A percentile compares a stretch with the other conserved stretches of the same genome.
Evolutionary conservation across 345 rosid species (phyloP).

Genomic region (Pistacia atlantica): DNA sequence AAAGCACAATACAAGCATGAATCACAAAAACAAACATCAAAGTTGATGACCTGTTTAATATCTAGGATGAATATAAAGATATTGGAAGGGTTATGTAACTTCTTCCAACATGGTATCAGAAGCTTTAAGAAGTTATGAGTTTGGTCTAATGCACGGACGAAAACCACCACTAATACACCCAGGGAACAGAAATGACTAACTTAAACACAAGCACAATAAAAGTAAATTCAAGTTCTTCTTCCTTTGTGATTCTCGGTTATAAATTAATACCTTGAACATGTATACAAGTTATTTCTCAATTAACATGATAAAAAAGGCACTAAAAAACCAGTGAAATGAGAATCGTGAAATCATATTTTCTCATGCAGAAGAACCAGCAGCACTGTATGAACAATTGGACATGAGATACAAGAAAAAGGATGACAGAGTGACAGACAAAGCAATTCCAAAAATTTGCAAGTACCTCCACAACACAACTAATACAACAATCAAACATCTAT

Average conservation of each 20-base stretch:
- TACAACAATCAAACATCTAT: neutral
- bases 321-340: neutral
- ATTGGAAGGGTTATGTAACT: neutral
- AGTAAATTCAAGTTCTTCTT: neutral
- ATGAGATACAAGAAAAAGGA: neutral
- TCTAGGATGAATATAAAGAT: neutral
- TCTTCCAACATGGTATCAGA: neutral
- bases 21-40: neutral
- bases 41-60: neutral
- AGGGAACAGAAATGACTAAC: neutral
- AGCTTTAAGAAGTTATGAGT: neutral
- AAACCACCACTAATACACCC: neutral
- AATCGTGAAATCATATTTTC: neutral
- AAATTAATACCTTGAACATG: neutral
- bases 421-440: neutral
- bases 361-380: neutral
- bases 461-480: neutral
- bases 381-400: neutral
- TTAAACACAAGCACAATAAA: neutral
- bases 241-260: neutral
- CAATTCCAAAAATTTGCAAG: neutral
- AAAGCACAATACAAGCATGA: neutral
- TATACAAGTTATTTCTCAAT: neutral
- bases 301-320: conserved; percentile 1
- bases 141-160: neutral